A percentile compares a stretch with the other conserved stretches of the same genome.
phyloP scores from a whole-genome alignment of 192 early-diverging fungal genomes.

The Backusella mclennaniae region DNA sequence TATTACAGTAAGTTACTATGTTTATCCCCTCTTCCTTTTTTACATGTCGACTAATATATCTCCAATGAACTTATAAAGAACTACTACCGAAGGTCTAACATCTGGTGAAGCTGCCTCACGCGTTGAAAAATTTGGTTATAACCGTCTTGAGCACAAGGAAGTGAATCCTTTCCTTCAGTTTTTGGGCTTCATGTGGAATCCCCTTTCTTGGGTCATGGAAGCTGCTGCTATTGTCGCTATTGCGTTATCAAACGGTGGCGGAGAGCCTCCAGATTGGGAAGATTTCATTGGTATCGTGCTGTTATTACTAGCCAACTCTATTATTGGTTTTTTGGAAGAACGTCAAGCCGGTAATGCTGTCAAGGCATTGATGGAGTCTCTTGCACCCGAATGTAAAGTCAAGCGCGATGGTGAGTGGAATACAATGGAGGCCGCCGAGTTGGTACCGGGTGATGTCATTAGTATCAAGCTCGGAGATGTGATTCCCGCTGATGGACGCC shows the following conservation, averaged over 20 bases:
- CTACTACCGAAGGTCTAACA: slow-evolving; percentile 60
- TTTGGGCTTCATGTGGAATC: slow-evolving; percentile 83
- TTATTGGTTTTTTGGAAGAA: slow-evolving; percentile 90
- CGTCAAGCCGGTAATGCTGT: slow-evolving; percentile 88
- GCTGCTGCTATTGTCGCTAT: slow-evolving; percentile 84
- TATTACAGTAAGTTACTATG: slow-evolving; percentile 50
- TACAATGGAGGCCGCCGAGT: slow-evolving; percentile 67
- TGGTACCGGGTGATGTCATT: slow-evolving; percentile 92
- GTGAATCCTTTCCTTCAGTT: slow-evolving; percentile 84
- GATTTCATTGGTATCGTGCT: slow-evolving; percentile 84
- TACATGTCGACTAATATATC: neutral
- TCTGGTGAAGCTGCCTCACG: slow-evolving; percentile 60
- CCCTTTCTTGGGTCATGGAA: slow-evolving; percentile 84
- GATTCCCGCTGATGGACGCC: slow-evolving; percentile 83
- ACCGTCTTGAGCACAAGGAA: slow-evolving; percentile 73
- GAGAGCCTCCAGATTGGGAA: slow-evolving; percentile 72
- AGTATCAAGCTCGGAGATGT: slow-evolving; percentile 85
- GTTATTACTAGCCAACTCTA: slow-evolving; percentile 79
- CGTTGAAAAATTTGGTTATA: slow-evolving; percentile 67
- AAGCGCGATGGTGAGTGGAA: slow-evolving; percentile 83
- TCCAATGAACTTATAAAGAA: slow-evolving; percentile 16
- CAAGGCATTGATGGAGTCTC: slow-evolving; percentile 91
- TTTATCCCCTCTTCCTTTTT: neutral
- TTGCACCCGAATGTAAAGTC: slow-evolving; percentile 86
- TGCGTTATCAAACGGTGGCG: slow-evolving; percentile 69